Base-by-base conservation (phyloP, 164 flowering plant species). In the Euptelea pleiosperma region DNA sequence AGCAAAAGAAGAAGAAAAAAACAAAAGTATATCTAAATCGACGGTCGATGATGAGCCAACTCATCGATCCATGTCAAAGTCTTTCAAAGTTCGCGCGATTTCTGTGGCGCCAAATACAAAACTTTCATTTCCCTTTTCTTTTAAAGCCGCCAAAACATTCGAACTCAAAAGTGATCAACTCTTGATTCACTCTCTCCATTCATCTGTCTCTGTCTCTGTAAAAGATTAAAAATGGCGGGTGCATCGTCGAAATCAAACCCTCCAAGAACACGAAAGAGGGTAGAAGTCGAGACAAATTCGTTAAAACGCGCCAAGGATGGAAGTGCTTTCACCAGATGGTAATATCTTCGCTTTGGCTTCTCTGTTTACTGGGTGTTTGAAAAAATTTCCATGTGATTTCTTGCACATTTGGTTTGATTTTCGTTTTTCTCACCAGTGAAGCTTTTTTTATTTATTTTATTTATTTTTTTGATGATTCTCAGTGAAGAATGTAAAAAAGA, bases 251-350 rank as follows among this genome's bases (percentile, higher is more conserved):
- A 66, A 21, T 30, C 77, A 6, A 82, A 79, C 25, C 67, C 85
- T 2, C 74, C 83, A 8, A 76, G 77, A 68, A 58, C 73, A 18
- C 76, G 95, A 72, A 85, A 87, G 73, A 80, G 96, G 52, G 95
- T 85, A 0, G 91, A 85, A 44, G 86, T 72, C 0, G 78, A 74
- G 4, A 39, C 70, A 16, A 49, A 35, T 29, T 52, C 85, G 18
- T 83, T 85, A 16, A 78, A 81, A 26, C 89, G 91, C 6, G 90
- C 86, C 57, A 84, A 52, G 56, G 83, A 89, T 53, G 96, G 98
- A 59, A 89, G 96, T 40, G 96, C 91, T 61, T 92, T 92, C 56
- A 71, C 83, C 41, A 60, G 70, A 69, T 88, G 96, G 96, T 91
- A 64, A 45, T 25, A 15, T 57, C 33, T 19, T 2, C 2, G 8